Evolutionary conservation across 495 filamentous ascomycete genomes (phyloP).

Genomic region (Aspergillus sclerotiicarbonarius): DNA sequence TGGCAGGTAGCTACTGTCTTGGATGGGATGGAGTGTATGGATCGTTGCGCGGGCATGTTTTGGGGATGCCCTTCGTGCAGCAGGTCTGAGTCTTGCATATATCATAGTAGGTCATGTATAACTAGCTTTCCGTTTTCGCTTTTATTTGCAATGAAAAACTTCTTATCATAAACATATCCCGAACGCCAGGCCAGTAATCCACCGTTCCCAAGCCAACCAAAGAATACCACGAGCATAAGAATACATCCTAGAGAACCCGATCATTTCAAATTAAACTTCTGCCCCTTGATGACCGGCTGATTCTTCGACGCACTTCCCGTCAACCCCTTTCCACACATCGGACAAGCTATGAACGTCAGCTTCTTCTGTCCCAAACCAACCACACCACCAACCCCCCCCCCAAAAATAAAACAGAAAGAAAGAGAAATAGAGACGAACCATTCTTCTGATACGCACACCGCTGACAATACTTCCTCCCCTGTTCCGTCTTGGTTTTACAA

Average conservation of each 20-base stretch:
- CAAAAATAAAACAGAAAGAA: slow-evolving; percentile 16
- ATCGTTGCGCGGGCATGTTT: slow-evolving; percentile 12
- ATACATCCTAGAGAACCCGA: background rate
- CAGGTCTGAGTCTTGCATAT: slow-evolving; percentile 37
- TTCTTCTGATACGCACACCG: slow-evolving; percentile 66
- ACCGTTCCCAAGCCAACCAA: background rate
- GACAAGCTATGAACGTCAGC: slow-evolving; percentile 48
- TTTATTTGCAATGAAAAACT: slow-evolving; percentile 12
- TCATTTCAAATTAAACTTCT: slow-evolving; percentile 67
- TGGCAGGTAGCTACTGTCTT: background rate
- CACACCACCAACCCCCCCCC: background rate
- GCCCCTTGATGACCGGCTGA: slow-evolving; percentile 57
- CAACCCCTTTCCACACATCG: slow-evolving; percentile 63
- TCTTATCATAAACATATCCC: background rate
- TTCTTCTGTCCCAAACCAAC: background rate
- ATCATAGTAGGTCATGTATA: slow-evolving; percentile 47
- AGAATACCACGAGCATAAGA: background rate
- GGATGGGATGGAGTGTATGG: slow-evolving; percentile 5
- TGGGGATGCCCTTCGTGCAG: slow-evolving; percentile 8
- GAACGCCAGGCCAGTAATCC: slow-evolving; percentile 8
- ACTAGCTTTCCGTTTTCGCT: slow-evolving; percentile 36
- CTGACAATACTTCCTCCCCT: slow-evolving; percentile 62
- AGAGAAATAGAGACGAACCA: slow-evolving; percentile 38
- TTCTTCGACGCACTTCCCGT: slow-evolving; percentile 46
- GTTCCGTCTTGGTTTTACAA: slow-evolving; percentile 65